Conservation (phyloP, 805 yeast species). For the Zygoascus flipseniorum region DNA sequence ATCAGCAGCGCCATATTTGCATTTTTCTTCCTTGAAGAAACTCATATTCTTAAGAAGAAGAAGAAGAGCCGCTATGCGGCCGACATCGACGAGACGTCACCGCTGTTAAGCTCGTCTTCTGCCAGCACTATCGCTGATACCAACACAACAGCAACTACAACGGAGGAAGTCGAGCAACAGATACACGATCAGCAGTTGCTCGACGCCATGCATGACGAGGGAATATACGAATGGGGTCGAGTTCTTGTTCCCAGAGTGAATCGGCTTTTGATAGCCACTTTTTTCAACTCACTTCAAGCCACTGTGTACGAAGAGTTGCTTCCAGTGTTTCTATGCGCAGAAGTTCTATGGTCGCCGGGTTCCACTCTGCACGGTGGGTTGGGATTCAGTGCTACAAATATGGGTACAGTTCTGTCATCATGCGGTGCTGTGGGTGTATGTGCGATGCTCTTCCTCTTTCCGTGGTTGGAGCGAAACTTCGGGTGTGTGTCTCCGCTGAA, state of each 20-base stretch:
- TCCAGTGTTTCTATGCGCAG: slow-evolving; percentile 44
- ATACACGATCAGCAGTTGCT: background rate
- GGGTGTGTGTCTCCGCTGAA: slow-evolving; percentile 40
- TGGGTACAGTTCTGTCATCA: slow-evolving; percentile 43
- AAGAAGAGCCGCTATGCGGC: background rate
- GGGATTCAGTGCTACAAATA: slow-evolving; percentile 37
- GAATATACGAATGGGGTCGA: slow-evolving; percentile 15
- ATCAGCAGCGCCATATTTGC: slow-evolving; percentile 32
- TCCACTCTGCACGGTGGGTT: slow-evolving; percentile 38
- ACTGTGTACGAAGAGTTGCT: slow-evolving; percentile 46
- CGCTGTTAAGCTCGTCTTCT: background rate
- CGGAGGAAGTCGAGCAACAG: background rate
- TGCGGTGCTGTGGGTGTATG: slow-evolving; percentile 49
- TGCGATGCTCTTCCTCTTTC: slow-evolving; percentile 42
- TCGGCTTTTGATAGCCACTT: slow-evolving; percentile 7
- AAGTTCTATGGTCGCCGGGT: slow-evolving; percentile 6
- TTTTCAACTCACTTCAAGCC: slow-evolving; percentile 34
- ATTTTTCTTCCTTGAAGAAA: slow-evolving; percentile 45
- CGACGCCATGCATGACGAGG: slow-evolving; percentile 15
- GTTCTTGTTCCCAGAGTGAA: slow-evolving; percentile 15
- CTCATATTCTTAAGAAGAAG: slow-evolving; percentile 26
- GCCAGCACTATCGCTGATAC: background rate
- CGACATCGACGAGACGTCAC: background rate
- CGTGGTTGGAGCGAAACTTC: slow-evolving; percentile 40
- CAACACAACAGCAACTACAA: background rate